Conservation (phyloP, 345 rosid species). For the Eucalyptus pauciflora region DNA sequence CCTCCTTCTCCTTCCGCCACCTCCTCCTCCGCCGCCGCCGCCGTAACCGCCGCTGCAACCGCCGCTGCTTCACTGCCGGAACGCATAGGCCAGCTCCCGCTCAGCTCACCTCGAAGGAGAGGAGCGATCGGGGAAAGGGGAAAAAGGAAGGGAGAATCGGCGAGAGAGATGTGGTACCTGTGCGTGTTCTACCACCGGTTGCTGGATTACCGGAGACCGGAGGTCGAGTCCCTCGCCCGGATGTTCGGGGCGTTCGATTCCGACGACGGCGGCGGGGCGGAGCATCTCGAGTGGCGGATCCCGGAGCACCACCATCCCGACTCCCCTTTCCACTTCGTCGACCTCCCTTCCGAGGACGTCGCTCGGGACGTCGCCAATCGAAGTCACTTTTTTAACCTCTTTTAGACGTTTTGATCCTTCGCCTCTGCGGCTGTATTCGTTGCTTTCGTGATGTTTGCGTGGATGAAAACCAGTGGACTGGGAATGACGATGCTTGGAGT, state of each 20-base stretch:
- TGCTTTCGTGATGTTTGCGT: background rate
- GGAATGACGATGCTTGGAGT: background rate
- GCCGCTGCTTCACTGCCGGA: background rate
- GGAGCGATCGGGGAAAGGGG: background rate
- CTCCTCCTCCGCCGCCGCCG: background rate
- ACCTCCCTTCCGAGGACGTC: conserved; percentile 60
- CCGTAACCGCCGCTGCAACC: background rate
- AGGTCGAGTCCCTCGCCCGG: conserved; percentile 73
- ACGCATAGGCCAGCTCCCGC: background rate
- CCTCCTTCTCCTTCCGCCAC: background rate
- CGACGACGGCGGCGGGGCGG: background rate
- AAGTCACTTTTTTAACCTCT: conserved; percentile 6
- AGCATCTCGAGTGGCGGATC: conserved; percentile 60
- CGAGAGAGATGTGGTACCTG: conserved; percentile 64
- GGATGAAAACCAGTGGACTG: background rate
- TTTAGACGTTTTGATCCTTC: background rate
- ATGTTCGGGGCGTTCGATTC: conserved; percentile 19
- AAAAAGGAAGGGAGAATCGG: background rate
- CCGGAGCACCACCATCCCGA: conserved; percentile 76
- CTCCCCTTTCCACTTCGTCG: conserved; percentile 86
- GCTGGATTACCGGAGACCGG: conserved; percentile 81
- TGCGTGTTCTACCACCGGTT: conserved; percentile 87
- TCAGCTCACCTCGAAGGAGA: fast-evolving
- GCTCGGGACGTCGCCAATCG: conserved; percentile 63
- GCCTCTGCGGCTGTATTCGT: background rate